These are phyloP conservation scores for Aspergillus bridgeri DNA, from an alignment of 495 filamentous ascomycete genomes.

Conservation along the genomic window DNA sequence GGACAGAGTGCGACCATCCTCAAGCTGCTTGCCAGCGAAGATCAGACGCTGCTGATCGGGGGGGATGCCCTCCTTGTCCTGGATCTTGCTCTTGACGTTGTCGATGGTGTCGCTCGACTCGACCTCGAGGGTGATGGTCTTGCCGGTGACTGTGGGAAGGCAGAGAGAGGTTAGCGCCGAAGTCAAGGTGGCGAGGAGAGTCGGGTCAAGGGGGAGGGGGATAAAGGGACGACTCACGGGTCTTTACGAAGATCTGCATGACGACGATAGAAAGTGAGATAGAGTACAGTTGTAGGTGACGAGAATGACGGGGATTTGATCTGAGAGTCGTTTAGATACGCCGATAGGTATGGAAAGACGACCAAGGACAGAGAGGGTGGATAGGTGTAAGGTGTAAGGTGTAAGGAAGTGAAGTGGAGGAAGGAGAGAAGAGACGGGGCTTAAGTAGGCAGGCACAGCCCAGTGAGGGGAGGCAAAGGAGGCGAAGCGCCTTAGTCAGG, in stretches of 20 bases:
- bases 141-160: constrained; percentile 66
- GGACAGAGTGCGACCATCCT: constrained; percentile 92
- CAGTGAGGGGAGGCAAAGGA: constrained; percentile 29
- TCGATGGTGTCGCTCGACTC: constrained; percentile 98
- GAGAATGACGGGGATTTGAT: no score
- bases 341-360: constrained; percentile 6
- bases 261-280: constrained; percentile 18
- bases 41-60: constrained; percentile 98
- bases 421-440: constrained; percentile 15
- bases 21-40: constrained; percentile 97
- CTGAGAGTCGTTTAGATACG: no score
- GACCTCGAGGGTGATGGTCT: constrained; percentile 99
- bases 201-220: constrained; percentile 9
- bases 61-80: constrained; percentile 98
- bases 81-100: constrained; percentile 98
- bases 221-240: constrained; percentile 62
- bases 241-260: constrained; percentile 99
- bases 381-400: constrained; percentile 13
- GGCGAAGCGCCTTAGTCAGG: constrained; percentile 43
- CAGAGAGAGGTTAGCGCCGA: constrained; percentile 16
- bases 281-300: not conserved
- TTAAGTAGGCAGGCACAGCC: constrained; percentile 16
- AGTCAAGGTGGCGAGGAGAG: constrained; percentile 8
- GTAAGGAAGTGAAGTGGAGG: constrained; percentile 4
- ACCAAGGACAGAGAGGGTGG: constrained; percentile 16